Conservation (phyloP, 2,329 filamentous ascomycete species). For the Calonectria hongkongensis region DNA sequence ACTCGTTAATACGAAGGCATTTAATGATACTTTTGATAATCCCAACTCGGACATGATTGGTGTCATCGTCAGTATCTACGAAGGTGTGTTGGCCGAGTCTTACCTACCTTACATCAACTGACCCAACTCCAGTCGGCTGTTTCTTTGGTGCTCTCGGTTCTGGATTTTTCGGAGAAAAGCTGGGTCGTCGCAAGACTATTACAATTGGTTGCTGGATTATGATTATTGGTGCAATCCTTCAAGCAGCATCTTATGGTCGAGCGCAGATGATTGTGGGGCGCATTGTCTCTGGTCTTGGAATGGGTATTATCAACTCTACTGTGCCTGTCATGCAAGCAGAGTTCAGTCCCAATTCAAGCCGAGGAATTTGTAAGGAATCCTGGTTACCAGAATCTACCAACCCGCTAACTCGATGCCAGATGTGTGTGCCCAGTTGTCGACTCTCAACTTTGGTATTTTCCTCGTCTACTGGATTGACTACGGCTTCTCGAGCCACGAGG, state of each 20-base stretch:
- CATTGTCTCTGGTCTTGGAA: constrained; percentile 68
- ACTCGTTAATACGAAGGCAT: constrained; percentile 62
- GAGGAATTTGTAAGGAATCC: constrained; percentile 57
- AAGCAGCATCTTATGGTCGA: constrained; percentile 65
- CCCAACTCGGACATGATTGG: constrained; percentile 64
- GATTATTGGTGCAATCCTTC: constrained; percentile 66
- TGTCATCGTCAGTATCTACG: constrained; percentile 68
- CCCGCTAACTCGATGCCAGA: constrained; percentile 48
- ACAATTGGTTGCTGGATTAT: constrained; percentile 65
- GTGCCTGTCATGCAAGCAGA: constrained; percentile 67
- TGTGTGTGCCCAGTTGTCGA: constrained; percentile 68
- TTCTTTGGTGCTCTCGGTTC: constrained; percentile 55
- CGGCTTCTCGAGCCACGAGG: constrained; percentile 57
- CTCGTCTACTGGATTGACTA: constrained; percentile 69
- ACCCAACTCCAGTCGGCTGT: constrained; percentile 51
- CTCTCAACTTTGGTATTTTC: constrained; percentile 67
- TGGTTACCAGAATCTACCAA: background rate
- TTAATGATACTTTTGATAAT: constrained; percentile 63
- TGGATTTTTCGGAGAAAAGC: constrained; percentile 64
- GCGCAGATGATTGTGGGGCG: constrained; percentile 67
- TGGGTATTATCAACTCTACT: constrained; percentile 67
- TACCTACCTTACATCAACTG: background rate
- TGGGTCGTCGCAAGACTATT: constrained; percentile 66
- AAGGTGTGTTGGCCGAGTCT: constrained; percentile 50
- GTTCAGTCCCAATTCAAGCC: constrained; percentile 62